Evolutionary conservation across 768 basidiomycete species (phyloP), one percentile per base, ranked within the genome.

Genomic region (Mycena epipterygia): DNA sequence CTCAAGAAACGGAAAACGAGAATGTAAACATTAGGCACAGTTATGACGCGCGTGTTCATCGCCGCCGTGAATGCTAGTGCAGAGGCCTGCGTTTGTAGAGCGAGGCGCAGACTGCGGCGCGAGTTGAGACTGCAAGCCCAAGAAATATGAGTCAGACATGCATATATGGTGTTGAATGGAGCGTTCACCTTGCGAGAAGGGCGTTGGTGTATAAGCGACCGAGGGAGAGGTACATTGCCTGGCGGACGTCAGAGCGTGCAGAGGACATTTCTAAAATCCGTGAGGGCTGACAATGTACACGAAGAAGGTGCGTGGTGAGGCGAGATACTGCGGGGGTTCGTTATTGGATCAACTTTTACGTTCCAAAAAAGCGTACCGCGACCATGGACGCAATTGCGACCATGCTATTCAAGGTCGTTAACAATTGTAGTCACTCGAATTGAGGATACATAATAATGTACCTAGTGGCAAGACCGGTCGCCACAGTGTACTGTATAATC

Each of bases 141-240:
- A n/a, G n/a, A n/a, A n/a, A 29, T 9, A 16, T 13, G 35, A n/a
- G 14, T 37, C 19, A 9, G 3, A 5, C 2, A 12, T 23, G 12
- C 17, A 23, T 33, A 2, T 27, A 1, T 2, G 1, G 17, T n/a
- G n/a, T n/a, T 14, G 33, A 52, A 44, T 23, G 21, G 66, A 19
- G 21, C 76, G n/a, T n/a, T 65, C 12, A 76, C 77, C 74, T 78
- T 8, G 73, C 77, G 16, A 78, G 72, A 16, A 78, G 71, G 6
- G 76, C 73, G 30, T 78, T 78, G 21, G 77, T 78, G 60, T 78
- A 78, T 13, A 78, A 56, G 5, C 77, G 72, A 0, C 75, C 77
- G 30, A 78, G 64, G 25, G 71, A 78, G 14, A 78, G 73, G 66
- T 78, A 76, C 72, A 78, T 74, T n/a, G 75, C 77, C 77, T 77